A percentile compares a stretch with the other conserved stretches of the same genome.
phyloP scores from a whole-genome alignment of 768 basidiomycete species.

The Tulasnella calospora region DNA sequence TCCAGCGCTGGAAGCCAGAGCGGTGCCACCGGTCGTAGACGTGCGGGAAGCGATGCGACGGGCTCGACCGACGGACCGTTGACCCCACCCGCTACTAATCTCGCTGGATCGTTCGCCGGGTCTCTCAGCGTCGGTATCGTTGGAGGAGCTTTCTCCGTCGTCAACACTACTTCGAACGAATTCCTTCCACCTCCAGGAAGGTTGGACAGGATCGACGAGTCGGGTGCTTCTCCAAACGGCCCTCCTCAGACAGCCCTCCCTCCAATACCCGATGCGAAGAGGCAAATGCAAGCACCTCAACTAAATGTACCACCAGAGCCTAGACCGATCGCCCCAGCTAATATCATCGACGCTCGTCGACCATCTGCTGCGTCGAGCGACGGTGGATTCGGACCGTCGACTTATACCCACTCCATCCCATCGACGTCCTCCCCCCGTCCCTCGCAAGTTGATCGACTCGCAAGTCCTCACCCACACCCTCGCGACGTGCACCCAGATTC shows the following conservation, averaged over 20 bases:
- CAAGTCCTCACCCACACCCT: neutral
- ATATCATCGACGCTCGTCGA: neutral
- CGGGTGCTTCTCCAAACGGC: neutral
- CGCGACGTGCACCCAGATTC: constrained; percentile 4
- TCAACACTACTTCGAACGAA: neutral
- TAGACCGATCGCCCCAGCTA: neutral
- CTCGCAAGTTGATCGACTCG: neutral
- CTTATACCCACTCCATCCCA: neutral
- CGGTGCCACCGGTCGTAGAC: neutral
- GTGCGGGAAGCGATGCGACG: constrained; percentile 19
- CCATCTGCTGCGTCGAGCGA: neutral
- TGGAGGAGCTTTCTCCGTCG: neutral
- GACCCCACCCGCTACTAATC: neutral
- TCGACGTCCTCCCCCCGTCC: constrained; percentile 4
- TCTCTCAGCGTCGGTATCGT: neutral
- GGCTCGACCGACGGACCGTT: constrained; percentile 6
- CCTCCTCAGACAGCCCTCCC: neutral
- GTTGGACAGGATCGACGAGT: constrained; percentile 16
- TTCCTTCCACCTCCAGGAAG: neutral
- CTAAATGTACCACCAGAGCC: neutral
- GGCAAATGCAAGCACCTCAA: neutral
- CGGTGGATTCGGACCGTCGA: neutral
- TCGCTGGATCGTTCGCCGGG: neutral
- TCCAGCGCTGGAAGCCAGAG: neutral
- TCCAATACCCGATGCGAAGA: neutral